Base-by-base conservation (phyloP, 2,329 filamentous ascomycete genomes). In the Fusarium pseudonygamai region DNA sequence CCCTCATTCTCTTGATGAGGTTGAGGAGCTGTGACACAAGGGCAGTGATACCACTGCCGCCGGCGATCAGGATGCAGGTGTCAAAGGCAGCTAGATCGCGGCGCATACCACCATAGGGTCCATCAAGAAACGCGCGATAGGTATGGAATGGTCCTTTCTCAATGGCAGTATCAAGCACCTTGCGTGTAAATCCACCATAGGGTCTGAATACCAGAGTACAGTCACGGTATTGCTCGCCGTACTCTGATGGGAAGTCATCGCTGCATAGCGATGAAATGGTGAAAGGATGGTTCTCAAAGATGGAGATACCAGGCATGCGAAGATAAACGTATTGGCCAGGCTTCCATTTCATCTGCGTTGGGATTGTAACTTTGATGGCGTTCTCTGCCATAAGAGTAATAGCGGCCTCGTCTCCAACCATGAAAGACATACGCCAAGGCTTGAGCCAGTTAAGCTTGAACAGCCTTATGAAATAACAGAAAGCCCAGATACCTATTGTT, bases 261-360 rank as follows among this genome's bases (percentile, higher is more conserved):
- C 93, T 97, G 83, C 95, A 98, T 13, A 97, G 87, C 2, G 95
- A 98, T 5, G 96, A 91, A 61, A 98, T 95, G 1, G 96, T 98
- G 80, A 98, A 98, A 0, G 96, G 96, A 77, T 98, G 96, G 76
- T 97, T 98, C 75, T 97, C 94, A 66, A 98, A 91, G 5, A 97
- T 82, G 0, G 95, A 95, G 75, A 98, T 95, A 4, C 94, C 94
- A 0, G 96, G 96, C 92, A 98, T 97, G 59, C 96, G 91, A 26
- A 98, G 87, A 80, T 98, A 98, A 24, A 98, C 93, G 76, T 97
- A 98, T 82, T 98, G 96, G 10, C 96, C 96, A 1, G 96, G 95
- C 79, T 91, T 92, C 96, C 96, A 98, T 71, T 90, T 92, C 88
- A 97, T 93, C 81, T 96, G 94, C 0, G 96, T 98, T 2, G 96